Evolutionary conservation across 768 basidiomycete species (phyloP).

Genomic region (Daedalea quercina): DNA sequence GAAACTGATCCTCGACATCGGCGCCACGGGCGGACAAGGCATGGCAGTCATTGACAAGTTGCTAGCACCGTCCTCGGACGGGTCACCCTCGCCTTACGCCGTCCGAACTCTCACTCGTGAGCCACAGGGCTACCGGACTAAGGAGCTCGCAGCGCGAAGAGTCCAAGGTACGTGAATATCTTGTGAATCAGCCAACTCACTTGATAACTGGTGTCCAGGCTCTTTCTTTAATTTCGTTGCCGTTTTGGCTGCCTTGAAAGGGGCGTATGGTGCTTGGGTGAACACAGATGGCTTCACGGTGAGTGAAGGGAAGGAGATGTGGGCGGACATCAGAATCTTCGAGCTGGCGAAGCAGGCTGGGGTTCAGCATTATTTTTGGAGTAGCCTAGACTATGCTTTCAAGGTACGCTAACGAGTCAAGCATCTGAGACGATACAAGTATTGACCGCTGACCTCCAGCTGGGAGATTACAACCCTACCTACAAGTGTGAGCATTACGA

Average conservation of each 20-base stretch:
- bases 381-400: constrained; percentile 33
- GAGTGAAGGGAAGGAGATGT: constrained; percentile 33
- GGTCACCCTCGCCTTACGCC: constrained; percentile 34
- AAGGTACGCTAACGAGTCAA: constrained; percentile 25
- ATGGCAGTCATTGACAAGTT: constrained; percentile 32
- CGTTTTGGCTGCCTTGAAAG: constrained; percentile 27
- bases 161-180: constrained; percentile 25
- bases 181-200: too few species aligned
- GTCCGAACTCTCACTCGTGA: constrained; percentile 38
- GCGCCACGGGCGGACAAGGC: constrained; percentile 42
- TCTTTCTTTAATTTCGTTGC: constrained; percentile 26
- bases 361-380: constrained; percentile 35
- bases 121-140: constrained; percentile 25
- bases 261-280: constrained; percentile 33
- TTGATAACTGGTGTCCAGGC: constrained; percentile 22
- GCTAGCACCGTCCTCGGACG: constrained; percentile 27
- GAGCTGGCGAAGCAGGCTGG: constrained; percentile 31
- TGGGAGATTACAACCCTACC: constrained; percentile 15
- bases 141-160: constrained; percentile 28
- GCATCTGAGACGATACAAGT: neutral
- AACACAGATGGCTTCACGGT: constrained; percentile 32
- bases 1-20: constrained; percentile 38
- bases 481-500: constrained; percentile 35
- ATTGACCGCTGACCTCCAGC: constrained; percentile 1
- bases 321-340: constrained; percentile 34